Base-by-base conservation (phyloP, 257 asterid genomes). In the Capsicum rhomboideum region DNA sequence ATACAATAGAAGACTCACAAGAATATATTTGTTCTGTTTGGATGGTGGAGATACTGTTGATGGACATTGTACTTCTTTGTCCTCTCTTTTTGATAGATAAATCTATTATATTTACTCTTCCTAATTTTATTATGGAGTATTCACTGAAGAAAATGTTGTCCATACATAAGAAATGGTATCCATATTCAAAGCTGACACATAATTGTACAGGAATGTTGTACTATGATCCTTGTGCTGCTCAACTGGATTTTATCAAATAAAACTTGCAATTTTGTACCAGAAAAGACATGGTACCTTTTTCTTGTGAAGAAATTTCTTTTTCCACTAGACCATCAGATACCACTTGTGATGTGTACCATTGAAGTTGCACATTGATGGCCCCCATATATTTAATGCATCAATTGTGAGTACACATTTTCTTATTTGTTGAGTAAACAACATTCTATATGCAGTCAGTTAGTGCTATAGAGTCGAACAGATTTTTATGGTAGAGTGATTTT, bases 381-480 rank as follows among this genome's bases (percentile, higher is more conserved):
- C 99, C 64, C 98, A 97, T 61, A 90, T 96, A 26, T 96, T 96
- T 78, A 93, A 94, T 87, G 98, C 98, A 79, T 93, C 99, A 64
- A 92, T 86, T 88, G 99, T 96, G 90, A 94, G 99, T 91, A 50
- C 13, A 77, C 6, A 4, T 34, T 42, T 40, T 2, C 23, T 26
- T 78, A 2, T 6, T 34, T 13, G 12, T n/a, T 56, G 20, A 2
- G 28, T 40, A 6, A 2, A n/a, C 12, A 56, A 2, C 64, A 6
- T 59, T 59, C 2, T 58, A 26, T n/a, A 58, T 58, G 29, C 12
- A 58, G 6, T 54, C 18, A 21, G 4, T 4, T 31, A 31, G 37
- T 31, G 37, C 37, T 31, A 4, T 31, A 31, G 37, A 31, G 37
- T 4, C 37, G 37, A 31, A 31, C 37, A 4, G 4, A 31, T 31